Conservation (phyloP, 176 grass and related monocot species). For the Panicum miliaceum region DNA sequence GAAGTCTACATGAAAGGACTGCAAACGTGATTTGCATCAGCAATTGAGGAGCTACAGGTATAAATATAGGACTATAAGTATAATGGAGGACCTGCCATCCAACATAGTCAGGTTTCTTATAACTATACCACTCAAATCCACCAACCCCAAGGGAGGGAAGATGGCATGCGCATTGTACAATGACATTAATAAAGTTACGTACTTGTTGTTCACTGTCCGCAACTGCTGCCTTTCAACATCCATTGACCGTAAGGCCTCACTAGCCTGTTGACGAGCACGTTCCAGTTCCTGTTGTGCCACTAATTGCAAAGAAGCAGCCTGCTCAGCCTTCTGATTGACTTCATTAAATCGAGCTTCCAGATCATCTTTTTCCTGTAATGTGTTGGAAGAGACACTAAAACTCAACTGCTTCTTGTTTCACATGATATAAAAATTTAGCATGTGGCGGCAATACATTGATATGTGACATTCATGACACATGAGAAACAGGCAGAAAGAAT, state of each 20-base stretch:
- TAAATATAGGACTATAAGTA: not conserved
- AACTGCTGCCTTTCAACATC: conserved; percentile 95
- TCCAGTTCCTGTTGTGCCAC: conserved; percentile 83
- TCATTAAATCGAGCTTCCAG: conserved; percentile 81
- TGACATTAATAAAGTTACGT: conserved; percentile 39
- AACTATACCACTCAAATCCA: not conserved
- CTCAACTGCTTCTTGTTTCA: not conserved
- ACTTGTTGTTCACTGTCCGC: conserved; percentile 84
- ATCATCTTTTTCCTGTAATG: conserved; percentile 90
- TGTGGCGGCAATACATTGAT: not conserved
- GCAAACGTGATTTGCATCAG: not conserved
- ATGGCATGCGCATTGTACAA: not conserved
- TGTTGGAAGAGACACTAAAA: conserved; percentile 20
- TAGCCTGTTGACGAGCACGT: conserved; percentile 83
- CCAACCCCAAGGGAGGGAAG: not conserved
- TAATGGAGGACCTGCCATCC: not conserved
- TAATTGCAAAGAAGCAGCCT: conserved; percentile 69
- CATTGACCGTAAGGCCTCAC: conserved; percentile 82
- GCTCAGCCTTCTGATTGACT: conserved; percentile 69
- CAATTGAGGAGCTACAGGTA: not conserved
- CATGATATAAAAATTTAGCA: conserved; percentile 2
- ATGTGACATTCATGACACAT: conserved; percentile 11
- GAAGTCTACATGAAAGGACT: conserved; percentile 4
- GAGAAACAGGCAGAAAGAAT: conserved; percentile 29
- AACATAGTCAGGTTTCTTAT: not conserved